A percentile compares a stretch with the other conserved stretches of the same genome.
phyloP scores from a whole-genome alignment of 2,329 filamentous ascomycete species.

The Cryphonectria japonica region DNA sequence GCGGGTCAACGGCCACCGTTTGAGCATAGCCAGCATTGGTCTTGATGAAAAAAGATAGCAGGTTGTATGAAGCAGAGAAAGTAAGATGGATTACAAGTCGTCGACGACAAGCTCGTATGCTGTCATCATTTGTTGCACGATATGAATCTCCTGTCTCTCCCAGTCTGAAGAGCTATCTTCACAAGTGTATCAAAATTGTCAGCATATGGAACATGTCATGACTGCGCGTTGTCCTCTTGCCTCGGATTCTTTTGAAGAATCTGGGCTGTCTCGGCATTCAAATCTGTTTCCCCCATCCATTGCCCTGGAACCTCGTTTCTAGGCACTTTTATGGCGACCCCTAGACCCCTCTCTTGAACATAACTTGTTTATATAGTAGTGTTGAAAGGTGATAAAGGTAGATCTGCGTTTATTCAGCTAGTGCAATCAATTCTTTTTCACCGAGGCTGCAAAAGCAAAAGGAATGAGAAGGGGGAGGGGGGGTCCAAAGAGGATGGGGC shows the following conservation, averaged over 20 bases:
- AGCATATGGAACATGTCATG: neutral
- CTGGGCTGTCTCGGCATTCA: neutral
- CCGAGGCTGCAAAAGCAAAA: neutral
- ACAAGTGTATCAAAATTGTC: neutral
- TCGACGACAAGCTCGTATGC: neutral
- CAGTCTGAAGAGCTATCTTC: neutral
- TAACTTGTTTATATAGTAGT: neutral
- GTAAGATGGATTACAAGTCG: neutral
- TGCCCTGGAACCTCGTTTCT: neutral
- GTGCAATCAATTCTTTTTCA: neutral
- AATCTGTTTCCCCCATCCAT: neutral
- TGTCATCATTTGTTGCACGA: neutral
- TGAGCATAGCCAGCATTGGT: neutral
- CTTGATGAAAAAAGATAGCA: neutral
- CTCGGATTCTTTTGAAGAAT: neutral
- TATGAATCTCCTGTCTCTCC: neutral
- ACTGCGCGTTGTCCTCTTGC: neutral
- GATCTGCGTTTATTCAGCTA: neutral
- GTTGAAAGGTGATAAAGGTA: neutral
- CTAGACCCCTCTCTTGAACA: neutral
- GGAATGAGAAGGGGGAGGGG: neutral
- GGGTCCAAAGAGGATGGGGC: too few relatives aligned
- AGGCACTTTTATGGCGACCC: neutral
- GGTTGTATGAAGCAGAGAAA: too few relatives aligned
- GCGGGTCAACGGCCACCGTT: constrained; percentile 25